Conservation (phyloP, 208 protist genomes). For the Trypanosoma scelopori region DNA sequence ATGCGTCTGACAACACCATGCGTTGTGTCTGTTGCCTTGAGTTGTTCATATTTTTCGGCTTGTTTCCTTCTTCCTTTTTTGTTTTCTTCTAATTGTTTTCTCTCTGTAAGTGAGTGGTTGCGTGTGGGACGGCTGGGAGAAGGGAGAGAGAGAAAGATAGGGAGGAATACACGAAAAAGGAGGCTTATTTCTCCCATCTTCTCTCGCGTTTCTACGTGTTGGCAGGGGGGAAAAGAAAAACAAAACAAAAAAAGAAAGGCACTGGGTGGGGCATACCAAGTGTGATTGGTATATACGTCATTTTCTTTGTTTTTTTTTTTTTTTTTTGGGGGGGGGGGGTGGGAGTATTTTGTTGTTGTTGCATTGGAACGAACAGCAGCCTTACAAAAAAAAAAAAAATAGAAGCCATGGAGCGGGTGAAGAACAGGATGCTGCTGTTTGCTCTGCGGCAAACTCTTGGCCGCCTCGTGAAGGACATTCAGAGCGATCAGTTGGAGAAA, state of each 20-base stretch:
- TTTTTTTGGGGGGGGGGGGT: too few relatives aligned
- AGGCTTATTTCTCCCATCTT: background rate
- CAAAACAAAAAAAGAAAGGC: too few relatives aligned
- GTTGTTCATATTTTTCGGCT: too few relatives aligned
- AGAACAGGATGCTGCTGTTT: slow-evolving; percentile 21
- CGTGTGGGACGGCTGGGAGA: too few relatives aligned
- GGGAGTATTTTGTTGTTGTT: too few relatives aligned
- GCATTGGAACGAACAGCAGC: too few relatives aligned
- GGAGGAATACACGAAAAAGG: too few relatives aligned
- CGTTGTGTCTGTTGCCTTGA: background rate
- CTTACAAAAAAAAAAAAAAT: background rate
- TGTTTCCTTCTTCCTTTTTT: background rate
- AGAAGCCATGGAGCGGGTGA: slow-evolving; percentile 23
- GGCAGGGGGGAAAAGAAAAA: background rate
- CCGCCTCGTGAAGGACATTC: slow-evolving; percentile 29
- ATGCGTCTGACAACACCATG: background rate
- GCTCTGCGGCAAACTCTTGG: slow-evolving; percentile 25
- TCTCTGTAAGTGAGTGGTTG: background rate
- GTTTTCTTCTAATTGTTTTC: background rate
- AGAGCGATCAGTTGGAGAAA: slow-evolving; percentile 28
- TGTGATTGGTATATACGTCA: too few relatives aligned
- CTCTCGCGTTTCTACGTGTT: background rate
- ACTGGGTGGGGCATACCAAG: too few relatives aligned
- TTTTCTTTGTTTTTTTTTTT: too few relatives aligned
- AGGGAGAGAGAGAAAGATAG: too few relatives aligned